Base-by-base conservation (phyloP, 1,284 basidiomycete species). In the Heliocybe sulcata region DNA sequence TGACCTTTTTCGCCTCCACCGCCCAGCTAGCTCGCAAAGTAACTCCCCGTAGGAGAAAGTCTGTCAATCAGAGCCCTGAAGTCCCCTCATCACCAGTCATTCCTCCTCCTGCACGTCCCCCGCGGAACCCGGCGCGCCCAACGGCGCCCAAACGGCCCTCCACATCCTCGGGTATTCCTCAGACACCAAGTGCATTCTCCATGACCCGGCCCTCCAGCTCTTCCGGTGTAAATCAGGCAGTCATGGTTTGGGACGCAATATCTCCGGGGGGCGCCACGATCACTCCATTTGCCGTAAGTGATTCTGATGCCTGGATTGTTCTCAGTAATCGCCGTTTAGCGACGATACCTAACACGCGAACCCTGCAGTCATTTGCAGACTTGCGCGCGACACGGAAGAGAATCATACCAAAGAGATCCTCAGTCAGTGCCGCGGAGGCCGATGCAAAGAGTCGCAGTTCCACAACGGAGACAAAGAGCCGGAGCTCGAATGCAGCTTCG, bases 281-380 rank as follows among this genome's bases (percentile, higher is more conserved):
- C 50, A 19, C 56, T 27, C 49, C 58, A 3, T 29, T 58, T 35
- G 47, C 56, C 26, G 59, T 60, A 47, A 33, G 59, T 49, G n/a
- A 23, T 19, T n/a, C 19, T 23, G 38, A 3, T 52, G 25, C 16
- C 16, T 29, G 2, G 14, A 12, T 14, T 16, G 20, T 23, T 20
- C 11, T 53, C 31, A 42, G 33, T 47, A 20, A 56, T 25, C 33
- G 8, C 33, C 3, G 29, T 16, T 16, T 14, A 16, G 8, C 11
- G 19, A 16, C 11, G 25, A 35, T 16, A 20, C 38, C 16, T n/a
- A 45, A 22, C 14, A 42, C 38, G 20, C 45, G 11, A n/a, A 16
- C 20, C 31, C 11, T 35, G 19, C 45, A 45, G 25, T 52, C 51
- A 12, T 53, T 35, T 25, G 19, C 52, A 45, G 23, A 33, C 53